Conservation (phyloP, 2,329 filamentous ascomycete genomes). For the Didymella pinodella region DNA sequence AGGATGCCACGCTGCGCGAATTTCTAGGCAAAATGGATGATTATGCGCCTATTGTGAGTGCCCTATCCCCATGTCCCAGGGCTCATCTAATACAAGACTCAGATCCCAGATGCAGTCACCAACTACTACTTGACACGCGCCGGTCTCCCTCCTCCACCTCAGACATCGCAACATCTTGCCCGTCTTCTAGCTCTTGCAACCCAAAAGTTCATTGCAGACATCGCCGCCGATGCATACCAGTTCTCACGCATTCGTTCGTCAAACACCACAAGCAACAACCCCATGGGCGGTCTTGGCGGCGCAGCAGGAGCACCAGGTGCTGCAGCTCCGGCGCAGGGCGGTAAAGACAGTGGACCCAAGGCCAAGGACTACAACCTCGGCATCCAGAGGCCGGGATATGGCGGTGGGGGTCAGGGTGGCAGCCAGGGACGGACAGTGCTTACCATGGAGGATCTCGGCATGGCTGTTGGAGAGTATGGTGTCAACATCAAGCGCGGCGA, state of each 20-base stretch:
- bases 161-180: conserved; percentile 88
- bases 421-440: conserved; percentile 91
- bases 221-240: conserved; percentile 96
- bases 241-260: conserved; percentile 96
- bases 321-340: conserved; percentile 62
- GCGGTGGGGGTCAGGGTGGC: conserved; percentile 87
- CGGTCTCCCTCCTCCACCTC: conserved; percentile 89
- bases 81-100: conserved; percentile 22
- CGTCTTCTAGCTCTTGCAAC: conserved; percentile 96
- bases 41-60: conserved; percentile 89
- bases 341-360: conserved; percentile 52
- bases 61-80: not conserved
- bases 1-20: conserved; percentile 90
- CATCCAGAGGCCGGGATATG: conserved; percentile 61
- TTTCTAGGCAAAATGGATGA: conserved; percentile 98
- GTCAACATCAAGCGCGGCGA: conserved; percentile 97
- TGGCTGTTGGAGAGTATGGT: conserved; percentile 97
- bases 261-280: conserved; percentile 88
- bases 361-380: conserved; percentile 59
- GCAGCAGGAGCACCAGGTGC: conserved; percentile 69
- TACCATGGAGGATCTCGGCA: conserved; percentile 98
- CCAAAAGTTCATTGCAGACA: conserved; percentile 98
- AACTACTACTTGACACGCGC: conserved; percentile 98
- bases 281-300: conserved; percentile 81
- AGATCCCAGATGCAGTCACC: conserved; percentile 98